These are phyloP conservation scores for Lentinula boryana DNA, from an alignment of 768 basidiomycete species.

Conservation along the genomic window DNA sequence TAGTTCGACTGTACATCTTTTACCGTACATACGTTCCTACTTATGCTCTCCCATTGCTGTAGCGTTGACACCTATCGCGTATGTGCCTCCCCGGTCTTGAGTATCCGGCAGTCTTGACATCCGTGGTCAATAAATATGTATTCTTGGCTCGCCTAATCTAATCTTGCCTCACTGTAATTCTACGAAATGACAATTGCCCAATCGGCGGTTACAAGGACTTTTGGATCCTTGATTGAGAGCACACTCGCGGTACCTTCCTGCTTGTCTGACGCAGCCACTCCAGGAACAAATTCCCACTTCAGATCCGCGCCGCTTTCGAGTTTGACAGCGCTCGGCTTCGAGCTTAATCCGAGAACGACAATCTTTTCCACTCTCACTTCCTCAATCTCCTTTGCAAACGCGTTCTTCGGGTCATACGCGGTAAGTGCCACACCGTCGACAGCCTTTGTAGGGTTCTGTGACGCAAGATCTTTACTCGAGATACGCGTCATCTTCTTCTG, in stretches of 20 bases:
- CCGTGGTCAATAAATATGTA: neutral
- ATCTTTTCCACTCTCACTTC: slow-evolving; percentile 80
- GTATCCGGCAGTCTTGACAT: neutral
- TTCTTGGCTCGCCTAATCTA: neutral
- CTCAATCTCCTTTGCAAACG: slow-evolving; percentile 59
- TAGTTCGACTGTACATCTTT: neutral
- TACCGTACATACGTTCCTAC: neutral
- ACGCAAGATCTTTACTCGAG: slow-evolving; percentile 51
- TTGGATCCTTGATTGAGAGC: slow-evolving; percentile 75
- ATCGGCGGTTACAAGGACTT: slow-evolving; percentile 47
- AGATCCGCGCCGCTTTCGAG: slow-evolving; percentile 42
- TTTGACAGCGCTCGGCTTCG: slow-evolving; percentile 57
- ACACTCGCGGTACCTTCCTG: slow-evolving; percentile 63
- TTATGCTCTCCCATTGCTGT: neutral
- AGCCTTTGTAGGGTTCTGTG: slow-evolving; percentile 34
- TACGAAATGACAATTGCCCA: slow-evolving; percentile 47
- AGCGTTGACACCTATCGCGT: neutral
- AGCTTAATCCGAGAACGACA: slow-evolving; percentile 66
- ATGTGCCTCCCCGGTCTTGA: neutral
- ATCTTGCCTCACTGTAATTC: neutral
- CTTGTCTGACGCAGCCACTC: slow-evolving; percentile 47
- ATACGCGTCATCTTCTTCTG: slow-evolving; percentile 38
- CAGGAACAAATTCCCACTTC: slow-evolving; percentile 63
- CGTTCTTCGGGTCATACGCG: slow-evolving; percentile 52
- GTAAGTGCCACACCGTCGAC: slow-evolving; percentile 46